Percentiles rank a stretch among this genome's conserved stretches.
Evolutionary conservation across 306 rosid species (phyloP).

Genomic region (Arachis hypogaea): DNA sequence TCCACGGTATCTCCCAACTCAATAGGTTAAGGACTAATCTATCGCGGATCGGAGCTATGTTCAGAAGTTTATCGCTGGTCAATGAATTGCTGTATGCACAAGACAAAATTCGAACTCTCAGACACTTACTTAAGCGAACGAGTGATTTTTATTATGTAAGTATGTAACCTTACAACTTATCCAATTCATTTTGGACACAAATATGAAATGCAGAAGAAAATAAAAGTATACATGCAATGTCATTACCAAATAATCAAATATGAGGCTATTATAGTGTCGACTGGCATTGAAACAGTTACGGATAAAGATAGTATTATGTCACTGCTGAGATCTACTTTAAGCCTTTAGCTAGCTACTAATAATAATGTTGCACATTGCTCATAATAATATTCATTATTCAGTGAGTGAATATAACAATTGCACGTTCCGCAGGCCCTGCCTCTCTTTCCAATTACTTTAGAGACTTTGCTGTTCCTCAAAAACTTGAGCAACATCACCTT

Average conservation of each 20-base stretch:
- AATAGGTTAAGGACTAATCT: too few species aligned
- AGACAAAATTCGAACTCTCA: too few species aligned
- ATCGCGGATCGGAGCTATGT: too few species aligned
- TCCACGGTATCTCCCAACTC: too few species aligned
- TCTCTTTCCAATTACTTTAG: constrained; percentile 36
- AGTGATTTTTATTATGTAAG: too few species aligned
- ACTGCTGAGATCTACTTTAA: constrained; percentile 40
- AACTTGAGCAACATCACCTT: constrained; percentile 14
- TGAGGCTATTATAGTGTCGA: constrained; percentile 42
- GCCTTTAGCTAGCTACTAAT: constrained; percentile 24
- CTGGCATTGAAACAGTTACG: constrained; percentile 27
- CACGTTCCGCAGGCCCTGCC: constrained; percentile 41
- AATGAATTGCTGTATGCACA: too few species aligned
- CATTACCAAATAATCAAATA: background rate
- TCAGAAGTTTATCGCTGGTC: too few species aligned
- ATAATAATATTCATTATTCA: constrained; percentile 2
- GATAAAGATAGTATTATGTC: constrained; percentile 26
- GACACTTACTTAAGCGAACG: too few species aligned
- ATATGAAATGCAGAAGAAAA: background rate
- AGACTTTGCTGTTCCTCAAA: background rate
- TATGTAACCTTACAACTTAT: background rate
- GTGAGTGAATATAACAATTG: background rate
- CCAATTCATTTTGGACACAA: constrained; percentile 30
- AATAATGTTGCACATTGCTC: constrained; percentile 27
- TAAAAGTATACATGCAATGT: constrained; percentile 24